Percentiles rank a stretch among this genome's conserved stretches.
These are phyloP conservation scores for Rhodamnia rubescens DNA, from an alignment of 345 rosid genomes.

Conservation along the genomic window DNA sequence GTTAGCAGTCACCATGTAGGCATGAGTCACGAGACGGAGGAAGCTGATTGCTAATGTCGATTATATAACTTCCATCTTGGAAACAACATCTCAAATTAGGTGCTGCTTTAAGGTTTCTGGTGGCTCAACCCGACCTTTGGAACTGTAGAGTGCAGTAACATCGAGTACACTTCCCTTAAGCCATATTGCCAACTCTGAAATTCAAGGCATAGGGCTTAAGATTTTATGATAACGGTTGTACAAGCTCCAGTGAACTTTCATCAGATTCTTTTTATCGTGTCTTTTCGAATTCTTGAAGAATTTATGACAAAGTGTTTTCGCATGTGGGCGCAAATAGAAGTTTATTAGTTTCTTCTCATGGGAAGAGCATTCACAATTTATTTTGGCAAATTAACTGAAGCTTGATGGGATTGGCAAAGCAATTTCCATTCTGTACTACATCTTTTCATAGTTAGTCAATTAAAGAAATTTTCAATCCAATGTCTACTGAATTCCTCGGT, in stretches of 20 bases:
- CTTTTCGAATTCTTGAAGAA: neutral
- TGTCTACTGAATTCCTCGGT: no score
- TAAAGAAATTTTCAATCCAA: no score
- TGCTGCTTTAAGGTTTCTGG: neutral
- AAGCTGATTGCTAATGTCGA: no score
- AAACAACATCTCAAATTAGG: no score
- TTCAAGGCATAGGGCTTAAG: neutral
- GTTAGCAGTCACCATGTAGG: no score
- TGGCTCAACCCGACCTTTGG: neutral
- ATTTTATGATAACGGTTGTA: neutral
- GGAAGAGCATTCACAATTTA: neutral
- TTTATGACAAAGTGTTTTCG: neutral
- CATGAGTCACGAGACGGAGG: no score
- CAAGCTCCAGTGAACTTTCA: no score
- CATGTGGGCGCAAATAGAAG: no score
- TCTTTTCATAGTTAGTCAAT: neutral
- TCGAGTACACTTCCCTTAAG: neutral
- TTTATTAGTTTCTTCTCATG: fast-evolving
- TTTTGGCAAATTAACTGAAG: no score
- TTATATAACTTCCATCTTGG: no score
- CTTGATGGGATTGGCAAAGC: no score
- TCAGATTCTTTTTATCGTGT: neutral
- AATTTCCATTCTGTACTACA: no score
- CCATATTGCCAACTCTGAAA: neutral
- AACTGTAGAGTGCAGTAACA: neutral